Base-by-base conservation (phyloP, 2,329 filamentous ascomycete species). In the Aspergillus novofumigatus region DNA sequence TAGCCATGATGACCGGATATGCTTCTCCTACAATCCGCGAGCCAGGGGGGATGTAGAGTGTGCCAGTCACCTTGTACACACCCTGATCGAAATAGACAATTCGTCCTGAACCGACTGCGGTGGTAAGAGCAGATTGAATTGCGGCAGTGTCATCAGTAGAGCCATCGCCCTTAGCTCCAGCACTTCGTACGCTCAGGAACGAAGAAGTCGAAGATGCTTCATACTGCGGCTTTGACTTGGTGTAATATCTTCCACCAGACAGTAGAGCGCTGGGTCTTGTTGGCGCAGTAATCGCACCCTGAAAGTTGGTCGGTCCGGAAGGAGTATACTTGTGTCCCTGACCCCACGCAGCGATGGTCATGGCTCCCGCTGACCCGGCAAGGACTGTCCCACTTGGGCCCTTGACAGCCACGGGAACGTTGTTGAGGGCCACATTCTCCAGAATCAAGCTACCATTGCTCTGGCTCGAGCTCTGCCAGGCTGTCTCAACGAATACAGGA, bases 31-130 rank as follows among this genome's bases (percentile, higher is more conserved):
- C 74, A 26, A 86, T 78, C 2, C 76, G 75, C 4, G 81, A 80
- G 11, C 80, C 77, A 7, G 75, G 69, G 1, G 81, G 81, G 32
- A 83, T 65, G 21, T 73, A 71, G 21, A 83, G 66, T 0, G 81
- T 83, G 11, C 71, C 67, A 0, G 72, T 77, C 20, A 82, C 74
- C 28, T 77, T 68, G 63, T 83, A 87, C 8, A 80, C 72, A 50
- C 84, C 84, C 60, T 79, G 77, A 65, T 85, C 83, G 58, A 86
- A 77, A 72, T 80, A 86, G 8, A 84, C 69, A 51, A 86, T 75
- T 58, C 81, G 78, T 21, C 77, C 75, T n/a, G 72, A 66, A 0
- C 73, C 67, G 2, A 77, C 77, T 3, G 84, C 83, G 1, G 68
- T 70, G 66, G 78, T 75, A 66, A 89, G 79, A n/a, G 81, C 79